These are phyloP conservation scores for Magnolia sinica DNA, from an alignment of 164 flowering plant genomes.

Conservation along the genomic window DNA sequence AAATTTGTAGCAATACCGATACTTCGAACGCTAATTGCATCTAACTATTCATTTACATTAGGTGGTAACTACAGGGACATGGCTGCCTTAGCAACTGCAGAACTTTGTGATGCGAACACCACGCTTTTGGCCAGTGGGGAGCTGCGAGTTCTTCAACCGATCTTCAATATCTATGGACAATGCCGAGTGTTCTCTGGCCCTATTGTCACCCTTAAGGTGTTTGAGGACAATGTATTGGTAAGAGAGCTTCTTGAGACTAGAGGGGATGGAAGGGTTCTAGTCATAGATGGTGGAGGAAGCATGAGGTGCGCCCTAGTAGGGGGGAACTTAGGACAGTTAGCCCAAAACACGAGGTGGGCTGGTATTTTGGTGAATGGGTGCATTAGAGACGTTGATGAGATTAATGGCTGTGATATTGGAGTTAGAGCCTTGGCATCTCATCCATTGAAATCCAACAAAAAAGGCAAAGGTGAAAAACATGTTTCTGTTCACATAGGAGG, in stretches of 20 bases:
- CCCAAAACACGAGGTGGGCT: constrained; percentile 68
- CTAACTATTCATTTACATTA: no score
- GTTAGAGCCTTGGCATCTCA: constrained; percentile 65
- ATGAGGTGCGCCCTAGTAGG: constrained; percentile 70
- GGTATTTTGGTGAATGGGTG: constrained; percentile 74
- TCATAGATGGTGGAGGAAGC: constrained; percentile 80
- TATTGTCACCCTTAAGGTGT: constrained; percentile 56
- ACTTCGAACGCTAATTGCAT: no score
- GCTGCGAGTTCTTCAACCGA: constrained; percentile 53
- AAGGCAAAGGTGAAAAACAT: constrained; percentile 61
- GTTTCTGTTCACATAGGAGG: constrained; percentile 51
- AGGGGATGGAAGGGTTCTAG: constrained; percentile 73
- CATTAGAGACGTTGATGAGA: constrained; percentile 76
- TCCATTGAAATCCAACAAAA: constrained; percentile 60
- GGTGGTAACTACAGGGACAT: constrained; percentile 16
- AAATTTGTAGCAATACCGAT: no score
- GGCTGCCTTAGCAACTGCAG: constrained; percentile 62
- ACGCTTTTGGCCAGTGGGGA: constrained; percentile 47
- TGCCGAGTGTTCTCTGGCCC: constrained; percentile 57
- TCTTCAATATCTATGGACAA: constrained; percentile 56
- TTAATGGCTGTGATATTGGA: constrained; percentile 61
- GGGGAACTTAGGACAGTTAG: constrained; percentile 64
- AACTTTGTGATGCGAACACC: constrained; percentile 58
- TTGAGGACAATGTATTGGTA: constrained; percentile 74
- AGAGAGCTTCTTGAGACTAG: constrained; percentile 52